Evolutionary conservation across 345 rosid species (phyloP).

Genomic region (Salix caprea): DNA sequence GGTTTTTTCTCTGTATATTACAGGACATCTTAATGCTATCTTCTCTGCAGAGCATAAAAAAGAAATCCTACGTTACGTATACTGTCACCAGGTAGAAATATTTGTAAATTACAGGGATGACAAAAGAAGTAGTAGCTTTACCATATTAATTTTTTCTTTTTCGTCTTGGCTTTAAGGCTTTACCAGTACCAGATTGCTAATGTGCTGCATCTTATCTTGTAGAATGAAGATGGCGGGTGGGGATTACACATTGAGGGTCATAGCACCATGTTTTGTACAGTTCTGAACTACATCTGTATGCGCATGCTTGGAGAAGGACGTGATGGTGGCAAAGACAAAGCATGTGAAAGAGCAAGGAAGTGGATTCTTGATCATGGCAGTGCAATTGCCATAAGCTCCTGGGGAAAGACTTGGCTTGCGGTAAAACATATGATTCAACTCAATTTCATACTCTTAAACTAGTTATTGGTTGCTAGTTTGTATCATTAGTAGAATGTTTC

Average conservation of each 20-base stretch:
- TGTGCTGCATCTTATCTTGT: not conserved
- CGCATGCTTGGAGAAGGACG: slow-evolving; percentile 5
- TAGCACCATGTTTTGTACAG: not conserved
- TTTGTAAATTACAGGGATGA: too few relatives aligned
- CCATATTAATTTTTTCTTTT: too few relatives aligned
- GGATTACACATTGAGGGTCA: not conserved
- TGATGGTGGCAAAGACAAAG: slow-evolving; percentile 8
- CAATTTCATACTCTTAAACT: too few relatives aligned
- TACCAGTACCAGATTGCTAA: too few relatives aligned
- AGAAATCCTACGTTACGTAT: slow-evolving; percentile 19
- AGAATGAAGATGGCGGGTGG: not conserved
- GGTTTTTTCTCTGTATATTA: slow-evolving; percentile 10
- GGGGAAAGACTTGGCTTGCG: slow-evolving; percentile 7
- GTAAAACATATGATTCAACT: not conserved
- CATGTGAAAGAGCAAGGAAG: slow-evolving; percentile 11
- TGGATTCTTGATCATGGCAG: slow-evolving; percentile 14
- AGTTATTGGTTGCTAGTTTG: too few relatives aligned
- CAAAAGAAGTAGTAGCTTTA: too few relatives aligned
- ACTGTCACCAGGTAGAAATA: slow-evolving; percentile 15
- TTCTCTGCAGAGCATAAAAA: not conserved
- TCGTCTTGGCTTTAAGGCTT: too few relatives aligned
- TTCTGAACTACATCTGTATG: slow-evolving; percentile 10
- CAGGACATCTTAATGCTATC: slow-evolving; percentile 12
- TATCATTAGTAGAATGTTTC: too few relatives aligned
- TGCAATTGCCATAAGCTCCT: not conserved